Percentiles rank a stretch among this genome's conserved stretches.
Evolutionary conservation across 129 eudicot species (phyloP).

Genomic region (Mikania micrantha): DNA sequence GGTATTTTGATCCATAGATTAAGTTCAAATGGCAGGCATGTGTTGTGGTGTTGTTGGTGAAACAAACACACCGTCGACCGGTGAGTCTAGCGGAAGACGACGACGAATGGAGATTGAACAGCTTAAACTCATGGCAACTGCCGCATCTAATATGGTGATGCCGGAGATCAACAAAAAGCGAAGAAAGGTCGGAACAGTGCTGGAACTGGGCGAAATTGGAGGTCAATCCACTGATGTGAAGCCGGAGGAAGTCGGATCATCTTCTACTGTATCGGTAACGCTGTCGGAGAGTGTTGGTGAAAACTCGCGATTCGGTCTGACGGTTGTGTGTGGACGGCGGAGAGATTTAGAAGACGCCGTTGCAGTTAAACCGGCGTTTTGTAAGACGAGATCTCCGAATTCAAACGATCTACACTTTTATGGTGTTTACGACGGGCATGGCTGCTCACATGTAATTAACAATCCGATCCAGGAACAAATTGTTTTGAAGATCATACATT

Average conservation of each 20-base stretch:
- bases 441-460: slow-evolving; percentile 87
- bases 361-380: slow-evolving; percentile 69
- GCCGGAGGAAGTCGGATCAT: no score
- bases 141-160: slow-evolving; percentile 39
- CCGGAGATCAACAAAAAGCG: slow-evolving; percentile 32
- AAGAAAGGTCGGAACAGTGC: slow-evolving; percentile 40
- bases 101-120: slow-evolving; percentile 71
- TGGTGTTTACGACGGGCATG: slow-evolving; percentile 97
- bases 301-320: slow-evolving; percentile 60
- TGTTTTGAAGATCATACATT: no score
- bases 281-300: no score
- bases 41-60: slow-evolving; percentile 69
- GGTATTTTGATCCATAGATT: no score
- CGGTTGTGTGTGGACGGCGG: slow-evolving; percentile 87
- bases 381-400: slow-evolving; percentile 8
- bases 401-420: slow-evolving; percentile 46
- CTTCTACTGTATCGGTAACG: no score
- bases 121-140: slow-evolving; percentile 47
- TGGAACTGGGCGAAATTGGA: no score
- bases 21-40: slow-evolving; percentile 68
- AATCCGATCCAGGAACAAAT: not conserved
- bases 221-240: no score
- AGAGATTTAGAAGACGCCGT: slow-evolving; percentile 98
- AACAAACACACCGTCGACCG: slow-evolving; percentile 52
- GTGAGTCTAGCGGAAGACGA: slow-evolving; percentile 52